Evolutionary conservation across 805 yeast species (phyloP), one percentile per base, ranked within the genome.

Genomic region (Saccharomycopsis sp.): DNA sequence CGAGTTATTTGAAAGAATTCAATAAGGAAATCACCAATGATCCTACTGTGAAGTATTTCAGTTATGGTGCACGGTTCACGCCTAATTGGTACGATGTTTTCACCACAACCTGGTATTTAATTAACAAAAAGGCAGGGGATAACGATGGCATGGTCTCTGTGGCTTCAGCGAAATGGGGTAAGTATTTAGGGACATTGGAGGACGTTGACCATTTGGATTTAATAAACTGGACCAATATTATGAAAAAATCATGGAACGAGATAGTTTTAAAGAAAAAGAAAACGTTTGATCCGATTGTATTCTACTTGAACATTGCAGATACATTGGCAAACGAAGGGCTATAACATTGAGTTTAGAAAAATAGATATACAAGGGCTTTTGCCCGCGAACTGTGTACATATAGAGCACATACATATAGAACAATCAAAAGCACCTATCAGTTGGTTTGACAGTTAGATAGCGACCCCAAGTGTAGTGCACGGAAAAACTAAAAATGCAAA

Each of bases 71-170:
- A 0, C 71, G 75, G 40, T 85, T 84, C 70, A 65, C 66, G 12
- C 96, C 97, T 0, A 68, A 71, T 40, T 79, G 86, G 78, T 76
- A 75, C 62, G 85, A 80, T 61, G 70, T 86, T 1, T 87, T 89
- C 65, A 76, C 76, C 53, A 69, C 79, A 7, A 76, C 94, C 0
- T 87, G 92, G 87, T 73, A 73, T 23, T 74, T 87, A 2, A 79
- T 90, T n/a, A 69, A 77, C 56, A 51, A 50, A 18, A 34, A 62
- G 29, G 72, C 72, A 14, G 83, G 85, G 3, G 84, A 80, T 16
- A 91, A 89, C 67, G 97, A 91, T 71, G 97, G 97, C 0, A 70
- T 91, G 73, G 95, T 91, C 1, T 85, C 92, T 61, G 85, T 89
- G 1, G 72, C 75, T 44, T 87, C 94, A 59, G 74, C 95, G 1